These are phyloP conservation scores for Arctium minus DNA, from an alignment of 129 eudicot genomes.

Conservation along the genomic window DNA sequence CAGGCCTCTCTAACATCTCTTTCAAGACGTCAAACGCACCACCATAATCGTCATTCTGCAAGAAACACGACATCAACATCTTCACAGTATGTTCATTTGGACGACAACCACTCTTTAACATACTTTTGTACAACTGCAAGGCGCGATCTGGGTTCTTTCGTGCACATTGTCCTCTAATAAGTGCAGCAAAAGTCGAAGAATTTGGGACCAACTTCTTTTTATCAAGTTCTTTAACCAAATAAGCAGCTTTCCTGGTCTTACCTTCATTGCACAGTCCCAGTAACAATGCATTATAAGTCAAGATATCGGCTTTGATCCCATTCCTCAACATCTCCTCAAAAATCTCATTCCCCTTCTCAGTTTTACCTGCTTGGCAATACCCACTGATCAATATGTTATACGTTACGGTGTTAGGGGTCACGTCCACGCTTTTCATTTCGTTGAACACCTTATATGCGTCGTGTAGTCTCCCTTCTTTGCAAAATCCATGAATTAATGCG, in stretches of 20 bases:
- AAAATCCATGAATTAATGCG: conserved; percentile 57
- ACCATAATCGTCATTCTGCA: conserved; percentile 62
- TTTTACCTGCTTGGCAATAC: conserved; percentile 46
- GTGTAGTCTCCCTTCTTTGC: conserved; percentile 62
- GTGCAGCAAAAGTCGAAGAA: conserved; percentile 77
- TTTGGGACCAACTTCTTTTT: conserved; percentile 63
- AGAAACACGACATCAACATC: conserved; percentile 50
- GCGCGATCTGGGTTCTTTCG: conserved; percentile 69
- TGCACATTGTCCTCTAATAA: conserved; percentile 72
- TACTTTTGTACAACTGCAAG: conserved; percentile 60
- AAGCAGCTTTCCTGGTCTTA: conserved; percentile 79
- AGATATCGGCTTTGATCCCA: conserved; percentile 57
- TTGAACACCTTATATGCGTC: conserved; percentile 63
- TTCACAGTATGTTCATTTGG: conserved; percentile 57
- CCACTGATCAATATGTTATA: conserved; percentile 68
- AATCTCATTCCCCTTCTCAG: conserved; percentile 49
- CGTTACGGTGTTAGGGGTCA: conserved; percentile 64
- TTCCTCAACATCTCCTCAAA: conserved; percentile 67
- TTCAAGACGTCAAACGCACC: conserved; percentile 49
- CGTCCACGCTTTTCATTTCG: conserved; percentile 52
- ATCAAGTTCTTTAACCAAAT: conserved; percentile 80
- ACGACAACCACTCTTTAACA: conserved; percentile 66
- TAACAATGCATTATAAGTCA: conserved; percentile 74
- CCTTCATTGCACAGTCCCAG: conserved; percentile 69
- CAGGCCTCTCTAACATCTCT: conserved; percentile 59